Evolutionary conservation across 192 early-diverging fungal species (phyloP).

Genomic region (Umbelopsis sp.): DNA sequence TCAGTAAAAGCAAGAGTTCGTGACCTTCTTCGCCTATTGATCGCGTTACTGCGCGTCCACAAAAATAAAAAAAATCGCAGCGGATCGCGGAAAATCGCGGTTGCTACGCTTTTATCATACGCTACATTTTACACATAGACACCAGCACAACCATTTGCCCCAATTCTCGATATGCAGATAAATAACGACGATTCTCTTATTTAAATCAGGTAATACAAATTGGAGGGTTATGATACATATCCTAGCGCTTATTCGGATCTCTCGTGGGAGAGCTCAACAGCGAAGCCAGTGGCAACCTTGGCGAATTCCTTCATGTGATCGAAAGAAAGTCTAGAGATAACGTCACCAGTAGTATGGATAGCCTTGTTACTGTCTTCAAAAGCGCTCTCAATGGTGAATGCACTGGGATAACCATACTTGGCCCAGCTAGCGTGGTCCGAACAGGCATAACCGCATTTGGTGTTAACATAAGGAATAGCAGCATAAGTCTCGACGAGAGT

Average conservation of each 20-base stretch:
- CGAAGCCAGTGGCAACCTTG: constrained; percentile 83
- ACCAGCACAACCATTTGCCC: neutral
- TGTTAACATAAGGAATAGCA: constrained; percentile 64
- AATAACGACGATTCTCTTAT: too few species aligned
- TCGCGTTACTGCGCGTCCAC: neutral
- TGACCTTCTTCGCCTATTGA: neutral
- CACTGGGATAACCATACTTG: constrained; percentile 83
- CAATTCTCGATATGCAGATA: too few species aligned
- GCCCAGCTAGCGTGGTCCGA: constrained; percentile 92
- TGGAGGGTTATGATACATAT: constrained; percentile 1
- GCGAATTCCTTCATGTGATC: constrained; percentile 90
- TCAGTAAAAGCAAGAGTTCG: neutral
- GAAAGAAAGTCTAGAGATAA: constrained; percentile 75
- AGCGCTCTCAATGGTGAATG: constrained; percentile 81
- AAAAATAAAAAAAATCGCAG: neutral
- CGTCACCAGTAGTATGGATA: constrained; percentile 86
- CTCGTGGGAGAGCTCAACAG: constrained; percentile 73
- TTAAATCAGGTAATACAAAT: neutral
- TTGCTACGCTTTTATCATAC: too few species aligned
- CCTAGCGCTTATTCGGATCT: constrained; percentile 14
- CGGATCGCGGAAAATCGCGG: neutral
- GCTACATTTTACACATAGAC: neutral
- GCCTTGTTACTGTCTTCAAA: constrained; percentile 73
- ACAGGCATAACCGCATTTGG: constrained; percentile 85
- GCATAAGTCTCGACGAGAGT: constrained; percentile 66